These are phyloP conservation scores for Linnemannia hyalina DNA, from an alignment of 192 early-diverging fungal species.

Conservation along the genomic window DNA sequence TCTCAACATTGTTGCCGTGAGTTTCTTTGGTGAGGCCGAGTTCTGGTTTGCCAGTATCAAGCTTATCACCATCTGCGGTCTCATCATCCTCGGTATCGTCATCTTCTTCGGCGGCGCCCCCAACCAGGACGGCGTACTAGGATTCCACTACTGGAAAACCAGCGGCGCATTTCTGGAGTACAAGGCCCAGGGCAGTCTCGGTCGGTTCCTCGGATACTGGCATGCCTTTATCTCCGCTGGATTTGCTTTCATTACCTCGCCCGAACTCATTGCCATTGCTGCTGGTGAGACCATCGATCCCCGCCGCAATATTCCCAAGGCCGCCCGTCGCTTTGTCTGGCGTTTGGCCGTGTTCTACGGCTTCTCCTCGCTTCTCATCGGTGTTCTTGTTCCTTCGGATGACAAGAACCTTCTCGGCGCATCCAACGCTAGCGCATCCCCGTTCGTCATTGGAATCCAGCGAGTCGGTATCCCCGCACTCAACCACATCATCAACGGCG, in stretches of 20 bases:
- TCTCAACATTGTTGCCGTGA: slow-evolving; percentile 61
- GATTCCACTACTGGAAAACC: slow-evolving; percentile 43
- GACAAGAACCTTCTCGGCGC: slow-evolving; percentile 50
- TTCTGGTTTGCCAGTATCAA: slow-evolving; percentile 74
- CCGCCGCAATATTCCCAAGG: slow-evolving; percentile 66
- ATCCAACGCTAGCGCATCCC: slow-evolving; percentile 53
- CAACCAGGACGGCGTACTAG: slow-evolving; percentile 63
- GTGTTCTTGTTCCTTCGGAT: slow-evolving; percentile 65
- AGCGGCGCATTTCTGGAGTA: slow-evolving; percentile 42
- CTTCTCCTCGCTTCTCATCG: slow-evolving; percentile 68
- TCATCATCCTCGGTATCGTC: slow-evolving; percentile 53
- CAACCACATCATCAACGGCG: slow-evolving; percentile 69
- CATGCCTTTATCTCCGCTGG: slow-evolving; percentile 35
- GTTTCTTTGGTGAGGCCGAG: slow-evolving; percentile 69
- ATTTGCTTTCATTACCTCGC: slow-evolving; percentile 44
- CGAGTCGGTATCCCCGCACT: slow-evolving; percentile 57
- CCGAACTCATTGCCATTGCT: slow-evolving; percentile 74
- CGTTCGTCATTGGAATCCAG: slow-evolving; percentile 69
- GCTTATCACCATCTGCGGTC: slow-evolving; percentile 51
- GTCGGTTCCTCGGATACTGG: slow-evolving; percentile 70
- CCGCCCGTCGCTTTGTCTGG: slow-evolving; percentile 60
- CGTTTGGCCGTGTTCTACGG: slow-evolving; percentile 73
- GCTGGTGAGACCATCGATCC: slow-evolving; percentile 74
- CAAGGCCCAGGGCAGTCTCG: slow-evolving; percentile 59
- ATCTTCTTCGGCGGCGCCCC: slow-evolving; percentile 72